A percentile compares a stretch with the other conserved stretches of the same genome.
Evolutionary conservation across 495 filamentous ascomycete genomes (phyloP).

Genomic region (Podospora anserina): DNA sequence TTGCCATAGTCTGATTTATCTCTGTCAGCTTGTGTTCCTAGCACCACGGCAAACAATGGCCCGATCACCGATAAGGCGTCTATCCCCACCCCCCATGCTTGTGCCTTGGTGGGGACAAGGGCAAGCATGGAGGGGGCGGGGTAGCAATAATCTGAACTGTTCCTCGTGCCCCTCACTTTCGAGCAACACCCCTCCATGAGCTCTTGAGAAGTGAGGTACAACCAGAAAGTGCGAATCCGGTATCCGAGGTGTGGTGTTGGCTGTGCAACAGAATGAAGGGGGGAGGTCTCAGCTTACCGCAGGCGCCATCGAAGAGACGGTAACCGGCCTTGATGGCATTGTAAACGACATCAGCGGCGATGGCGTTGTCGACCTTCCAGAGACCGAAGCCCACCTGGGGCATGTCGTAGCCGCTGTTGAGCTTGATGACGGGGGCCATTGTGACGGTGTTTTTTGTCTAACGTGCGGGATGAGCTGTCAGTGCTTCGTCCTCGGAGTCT

Average conservation of each 20-base stretch:
- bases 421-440: constrained; percentile 56
- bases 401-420: constrained; percentile 80
- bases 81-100: constrained; percentile 17
- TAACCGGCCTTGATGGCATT: constrained; percentile 87
- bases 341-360: constrained; percentile 76
- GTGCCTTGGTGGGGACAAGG: constrained; percentile 22
- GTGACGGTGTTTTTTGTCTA: constrained; percentile 19
- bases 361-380: constrained; percentile 83
- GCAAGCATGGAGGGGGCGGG: constrained; percentile 32
- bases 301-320: constrained; percentile 81
- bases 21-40: constrained; percentile 1
- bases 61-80: constrained; percentile 19
- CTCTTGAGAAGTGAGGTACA: neutral
- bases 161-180: constrained; percentile 19
- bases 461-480: neutral
- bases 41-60: constrained; percentile 12
- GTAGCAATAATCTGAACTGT: constrained; percentile 19
- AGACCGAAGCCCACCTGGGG: constrained; percentile 79
- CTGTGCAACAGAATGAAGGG: constrained; percentile 2
- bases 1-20: constrained; percentile 73
- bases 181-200: constrained; percentile 5
- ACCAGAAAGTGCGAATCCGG: neutral
- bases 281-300: constrained; percentile 54
- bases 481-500: neutral
- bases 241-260: neutral